Conservation (phyloP, 2,329 filamentous ascomycete species). For the Aspergillus brunneoviolaceus region DNA sequence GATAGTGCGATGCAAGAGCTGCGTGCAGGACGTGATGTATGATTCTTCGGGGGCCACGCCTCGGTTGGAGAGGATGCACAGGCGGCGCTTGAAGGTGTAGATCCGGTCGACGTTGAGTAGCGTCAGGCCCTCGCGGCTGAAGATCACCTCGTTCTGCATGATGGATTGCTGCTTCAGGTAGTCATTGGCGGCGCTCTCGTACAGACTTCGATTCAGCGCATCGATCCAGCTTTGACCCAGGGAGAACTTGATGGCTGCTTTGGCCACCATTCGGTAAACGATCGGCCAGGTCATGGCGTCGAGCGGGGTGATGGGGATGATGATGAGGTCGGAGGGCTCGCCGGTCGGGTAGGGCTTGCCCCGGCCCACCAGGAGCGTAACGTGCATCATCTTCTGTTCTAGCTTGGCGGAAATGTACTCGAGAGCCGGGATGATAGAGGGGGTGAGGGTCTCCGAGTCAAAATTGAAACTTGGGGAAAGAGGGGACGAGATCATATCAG, state of each 20-base stretch:
- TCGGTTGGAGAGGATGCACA: slow-evolving; percentile 38
- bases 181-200: slow-evolving; percentile 37
- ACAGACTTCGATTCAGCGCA: slow-evolving; percentile 37
- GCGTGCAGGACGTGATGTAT: slow-evolving; percentile 41
- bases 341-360: slow-evolving; percentile 41
- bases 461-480: slow-evolving; percentile 40
- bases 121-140: slow-evolving; percentile 46
- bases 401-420: slow-evolving; percentile 45
- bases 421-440: slow-evolving; percentile 39
- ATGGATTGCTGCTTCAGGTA: slow-evolving; percentile 46
- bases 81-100: slow-evolving; percentile 45
- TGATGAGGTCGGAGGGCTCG: slow-evolving; percentile 38
- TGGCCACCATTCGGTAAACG: slow-evolving; percentile 36
- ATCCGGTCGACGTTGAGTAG: slow-evolving; percentile 47
- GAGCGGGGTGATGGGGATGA: slow-evolving; percentile 38
- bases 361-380: slow-evolving; percentile 43
- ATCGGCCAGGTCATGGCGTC: slow-evolving; percentile 31
- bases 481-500: slow-evolving; percentile 44
- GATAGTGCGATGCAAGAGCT: slow-evolving; percentile 43
- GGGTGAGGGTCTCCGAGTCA: slow-evolving; percentile 37
- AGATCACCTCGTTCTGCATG: slow-evolving; percentile 46
- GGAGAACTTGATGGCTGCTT: slow-evolving; percentile 39
- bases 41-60: slow-evolving; percentile 32
- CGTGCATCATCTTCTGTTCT: slow-evolving; percentile 39
- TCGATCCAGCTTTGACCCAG: slow-evolving; percentile 41